Conservation (phyloP, 805 yeast species). For the Yarrowia phangngaensis region DNA sequence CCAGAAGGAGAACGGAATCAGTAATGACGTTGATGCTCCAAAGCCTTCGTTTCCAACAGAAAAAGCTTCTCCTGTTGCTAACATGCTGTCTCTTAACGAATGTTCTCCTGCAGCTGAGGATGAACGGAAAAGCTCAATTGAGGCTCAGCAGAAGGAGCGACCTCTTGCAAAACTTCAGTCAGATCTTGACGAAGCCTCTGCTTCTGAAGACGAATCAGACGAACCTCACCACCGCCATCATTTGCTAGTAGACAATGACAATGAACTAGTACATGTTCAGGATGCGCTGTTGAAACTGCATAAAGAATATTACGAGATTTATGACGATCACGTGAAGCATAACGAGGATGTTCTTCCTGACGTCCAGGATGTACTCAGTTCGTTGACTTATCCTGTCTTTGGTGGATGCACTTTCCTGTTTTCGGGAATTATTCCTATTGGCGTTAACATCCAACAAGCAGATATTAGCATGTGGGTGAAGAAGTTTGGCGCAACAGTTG, state of each 20-base stretch:
- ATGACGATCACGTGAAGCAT: constrained; percentile 37
- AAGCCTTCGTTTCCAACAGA: constrained; percentile 1
- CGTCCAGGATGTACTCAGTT: constrained; percentile 48
- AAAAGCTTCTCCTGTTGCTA: constrained; percentile 20
- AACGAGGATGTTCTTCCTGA: constrained; percentile 33
- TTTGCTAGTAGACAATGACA: constrained; percentile 73
- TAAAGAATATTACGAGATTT: constrained; percentile 54
- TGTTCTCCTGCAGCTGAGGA: constrained; percentile 33
- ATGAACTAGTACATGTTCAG: constrained; percentile 63
- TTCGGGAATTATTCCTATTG: constrained; percentile 88
- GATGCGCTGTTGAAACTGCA: constrained; percentile 64
- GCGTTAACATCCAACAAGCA: constrained; percentile 63
- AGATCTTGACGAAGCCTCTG: constrained; percentile 43
- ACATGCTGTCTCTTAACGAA: constrained; percentile 33
- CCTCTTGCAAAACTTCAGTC: constrained; percentile 82
- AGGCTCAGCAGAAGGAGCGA: constrained; percentile 74
- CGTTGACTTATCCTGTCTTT: constrained; percentile 66
- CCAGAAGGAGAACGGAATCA: constrained; percentile 9
- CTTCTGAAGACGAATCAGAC: constrained; percentile 19
- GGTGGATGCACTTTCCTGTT: constrained; percentile 67
- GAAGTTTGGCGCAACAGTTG: constrained; percentile 86
- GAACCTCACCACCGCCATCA: constrained; percentile 36
- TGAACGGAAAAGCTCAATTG: constrained; percentile 46
- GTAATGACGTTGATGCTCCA: constrained; percentile 24
- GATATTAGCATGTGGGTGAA: constrained; percentile 90